Conservation (phyloP, 2,329 filamentous ascomycete genomes). For the Erysiphe pulchra region DNA sequence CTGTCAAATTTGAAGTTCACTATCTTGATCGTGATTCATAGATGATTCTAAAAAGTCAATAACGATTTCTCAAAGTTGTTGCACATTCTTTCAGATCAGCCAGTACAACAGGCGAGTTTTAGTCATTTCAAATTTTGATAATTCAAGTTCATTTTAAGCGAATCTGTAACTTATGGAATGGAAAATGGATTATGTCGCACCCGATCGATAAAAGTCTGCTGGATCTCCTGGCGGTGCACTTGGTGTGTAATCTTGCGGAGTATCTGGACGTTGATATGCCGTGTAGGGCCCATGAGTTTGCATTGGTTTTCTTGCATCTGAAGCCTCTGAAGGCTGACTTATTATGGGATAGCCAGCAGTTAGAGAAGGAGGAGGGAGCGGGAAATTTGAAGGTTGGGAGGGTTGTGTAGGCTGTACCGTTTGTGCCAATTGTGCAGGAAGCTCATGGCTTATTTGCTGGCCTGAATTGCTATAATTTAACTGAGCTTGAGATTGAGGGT, state of each 20-base stretch:
- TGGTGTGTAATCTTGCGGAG: constrained; percentile 15
- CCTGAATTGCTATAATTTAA: constrained; percentile 18
- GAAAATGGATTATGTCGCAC: constrained; percentile 6
- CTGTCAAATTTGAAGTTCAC: too few species aligned
- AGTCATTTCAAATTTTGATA: not conserved
- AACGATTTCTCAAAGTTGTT: too few species aligned
- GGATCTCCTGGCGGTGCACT: constrained; percentile 18
- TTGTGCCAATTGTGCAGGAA: constrained; percentile 7
- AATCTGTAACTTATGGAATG: not conserved
- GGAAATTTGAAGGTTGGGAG: constrained; percentile 12
- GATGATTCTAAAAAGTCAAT: too few species aligned
- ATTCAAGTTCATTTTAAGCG: not conserved
- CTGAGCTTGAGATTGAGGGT: constrained; percentile 21
- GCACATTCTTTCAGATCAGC: too few species aligned
- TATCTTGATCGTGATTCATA: too few species aligned
- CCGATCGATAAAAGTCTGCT: constrained; percentile 29
- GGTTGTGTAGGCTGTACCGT: constrained; percentile 8
- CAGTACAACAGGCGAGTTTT: too few species aligned
- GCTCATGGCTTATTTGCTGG: constrained; percentile 12
- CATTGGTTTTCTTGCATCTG: constrained; percentile 19
- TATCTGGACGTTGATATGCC: constrained; percentile 20
- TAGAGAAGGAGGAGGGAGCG: constrained; percentile 6
- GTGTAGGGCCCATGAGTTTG: constrained; percentile 33
- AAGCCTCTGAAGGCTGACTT: constrained; percentile 19
- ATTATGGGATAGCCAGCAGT: constrained; percentile 9